These are phyloP conservation scores for Ophidiomyces ophidiicola DNA, from an alignment of 2,329 filamentous ascomycete genomes.

Conservation along the genomic window DNA sequence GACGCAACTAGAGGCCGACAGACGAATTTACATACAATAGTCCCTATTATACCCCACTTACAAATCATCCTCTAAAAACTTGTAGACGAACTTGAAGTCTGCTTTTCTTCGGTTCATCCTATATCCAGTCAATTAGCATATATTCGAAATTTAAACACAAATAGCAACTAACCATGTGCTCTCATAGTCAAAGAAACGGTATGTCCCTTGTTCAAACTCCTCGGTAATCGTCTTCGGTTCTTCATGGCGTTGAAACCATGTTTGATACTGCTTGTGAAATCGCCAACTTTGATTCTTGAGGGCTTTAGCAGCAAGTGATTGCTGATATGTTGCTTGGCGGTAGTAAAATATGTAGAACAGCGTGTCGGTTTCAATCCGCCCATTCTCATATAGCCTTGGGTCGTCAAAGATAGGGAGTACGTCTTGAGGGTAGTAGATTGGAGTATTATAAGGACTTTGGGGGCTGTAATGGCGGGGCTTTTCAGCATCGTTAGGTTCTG, in stretches of 20 bases:
- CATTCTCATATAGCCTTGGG: slow-evolving; percentile 60
- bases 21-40: no score
- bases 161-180: slow-evolving; percentile 70
- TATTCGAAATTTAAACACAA: slow-evolving; percentile 10
- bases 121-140: slow-evolving; percentile 15
- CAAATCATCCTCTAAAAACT: slow-evolving; percentile 91
- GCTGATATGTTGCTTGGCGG: slow-evolving; percentile 88
- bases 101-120: slow-evolving; percentile 99
- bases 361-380: slow-evolving; percentile 83
- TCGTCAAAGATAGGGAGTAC: slow-evolving; percentile 88
- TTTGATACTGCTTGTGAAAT: slow-evolving; percentile 99
- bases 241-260: slow-evolving; percentile 97
- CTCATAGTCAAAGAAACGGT: slow-evolving; percentile 98
- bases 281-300: slow-evolving; percentile 97
- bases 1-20: no score
- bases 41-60: slow-evolving; percentile 27
- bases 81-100: slow-evolving; percentile 97
- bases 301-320: slow-evolving; percentile 91
- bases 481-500: slow-evolving; percentile 67
- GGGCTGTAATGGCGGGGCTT: slow-evolving; percentile 74
- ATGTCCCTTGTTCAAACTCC: slow-evolving; percentile 96
- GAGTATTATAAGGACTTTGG: slow-evolving; percentile 64
- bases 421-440: slow-evolving; percentile 80
- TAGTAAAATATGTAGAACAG: slow-evolving; percentile 99
- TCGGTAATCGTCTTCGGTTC: slow-evolving; percentile 98